Conservation (phyloP, 257 asterid species). For the Ilex aquifolium region DNA sequence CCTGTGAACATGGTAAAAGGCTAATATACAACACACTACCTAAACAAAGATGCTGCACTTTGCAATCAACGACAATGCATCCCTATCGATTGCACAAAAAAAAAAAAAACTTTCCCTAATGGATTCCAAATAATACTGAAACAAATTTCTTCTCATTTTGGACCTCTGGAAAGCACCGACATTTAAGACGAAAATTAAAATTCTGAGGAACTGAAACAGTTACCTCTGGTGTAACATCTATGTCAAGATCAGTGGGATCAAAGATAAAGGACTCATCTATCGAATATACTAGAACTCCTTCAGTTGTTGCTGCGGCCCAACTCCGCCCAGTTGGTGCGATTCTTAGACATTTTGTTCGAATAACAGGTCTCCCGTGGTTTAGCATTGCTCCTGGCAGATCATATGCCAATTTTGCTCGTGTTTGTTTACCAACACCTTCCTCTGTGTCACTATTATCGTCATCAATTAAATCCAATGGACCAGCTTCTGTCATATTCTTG, state of each 20-base stretch:
- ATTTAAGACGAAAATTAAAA: background rate
- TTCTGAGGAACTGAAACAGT: slow-evolving; percentile 1
- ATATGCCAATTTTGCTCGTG: slow-evolving; percentile 49
- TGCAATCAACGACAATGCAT: background rate
- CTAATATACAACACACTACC: too few species aligned
- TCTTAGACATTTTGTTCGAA: slow-evolving; percentile 81
- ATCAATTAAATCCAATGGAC: slow-evolving; percentile 84
- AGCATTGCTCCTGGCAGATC: slow-evolving; percentile 95
- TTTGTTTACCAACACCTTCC: slow-evolving; percentile 85
- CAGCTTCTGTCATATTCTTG: slow-evolving; percentile 91
- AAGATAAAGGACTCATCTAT: slow-evolving; percentile 92
- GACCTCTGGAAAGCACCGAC: too few species aligned
- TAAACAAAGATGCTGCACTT: too few species aligned
- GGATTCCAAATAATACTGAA: too few species aligned
- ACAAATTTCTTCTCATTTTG: too few species aligned
- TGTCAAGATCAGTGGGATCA: slow-evolving; percentile 97
- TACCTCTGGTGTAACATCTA: slow-evolving; percentile 98
- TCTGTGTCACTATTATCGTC: slow-evolving; percentile 77
- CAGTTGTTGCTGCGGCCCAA: slow-evolving; percentile 99
- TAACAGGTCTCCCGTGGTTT: slow-evolving; percentile 75
- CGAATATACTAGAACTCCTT: slow-evolving; percentile 82
- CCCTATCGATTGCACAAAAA: background rate
- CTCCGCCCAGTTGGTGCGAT: slow-evolving; percentile 97
- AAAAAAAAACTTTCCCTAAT: too few species aligned
- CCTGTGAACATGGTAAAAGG: slow-evolving; percentile 36